phyloP scores from a whole-genome alignment of 2,329 filamentous ascomycete genomes.

The Cordyceps javanica region DNA sequence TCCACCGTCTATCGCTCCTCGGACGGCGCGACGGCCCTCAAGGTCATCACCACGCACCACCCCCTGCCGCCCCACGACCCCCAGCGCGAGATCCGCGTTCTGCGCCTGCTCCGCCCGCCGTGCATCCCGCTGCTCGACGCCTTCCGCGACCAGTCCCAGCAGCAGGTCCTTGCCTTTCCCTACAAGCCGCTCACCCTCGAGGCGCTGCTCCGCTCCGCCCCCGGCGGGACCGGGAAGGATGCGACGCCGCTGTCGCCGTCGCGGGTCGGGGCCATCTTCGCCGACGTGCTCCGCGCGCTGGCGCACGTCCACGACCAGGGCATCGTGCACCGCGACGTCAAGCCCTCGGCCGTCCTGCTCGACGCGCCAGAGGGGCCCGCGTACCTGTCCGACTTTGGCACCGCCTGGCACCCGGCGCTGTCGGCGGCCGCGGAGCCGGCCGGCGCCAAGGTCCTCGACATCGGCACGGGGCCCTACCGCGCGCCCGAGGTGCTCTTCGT shows the following conservation, averaged over 20 bases:
- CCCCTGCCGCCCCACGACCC: conserved; percentile 79
- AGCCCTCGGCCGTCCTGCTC: conserved; percentile 83
- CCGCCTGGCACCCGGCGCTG: conserved; percentile 67
- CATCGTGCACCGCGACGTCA: conserved; percentile 90
- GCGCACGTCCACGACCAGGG: conserved; percentile 63
- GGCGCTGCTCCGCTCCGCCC: conserved; percentile 50
- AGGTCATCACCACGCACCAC: conserved; percentile 71
- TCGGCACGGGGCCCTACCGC: conserved; percentile 88
- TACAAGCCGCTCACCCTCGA: conserved; percentile 71
- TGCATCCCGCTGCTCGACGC: conserved; percentile 64
- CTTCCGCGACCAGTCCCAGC: conserved; percentile 64
- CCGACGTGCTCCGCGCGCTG: conserved; percentile 65
- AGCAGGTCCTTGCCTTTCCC: conserved; percentile 77
- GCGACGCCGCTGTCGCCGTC: conserved; percentile 22
- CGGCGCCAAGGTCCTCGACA: conserved; percentile 75
- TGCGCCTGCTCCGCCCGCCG: conserved; percentile 51
- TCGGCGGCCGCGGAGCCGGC: conserved; percentile 58
- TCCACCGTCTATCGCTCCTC: conserved; percentile 73
- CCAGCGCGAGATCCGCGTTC: conserved; percentile 68
- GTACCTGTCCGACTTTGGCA: conserved; percentile 85
- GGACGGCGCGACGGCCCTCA: conserved; percentile 55
- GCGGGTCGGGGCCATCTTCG: conserved; percentile 43
- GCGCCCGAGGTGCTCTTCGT: conserved; percentile 89
- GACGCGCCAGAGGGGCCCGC: conserved; percentile 62
- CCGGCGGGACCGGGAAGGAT: too few relatives aligned